A percentile compares a stretch with the other conserved stretches of the same genome.
phyloP scores from a whole-genome alignment of 2,329 filamentous ascomycete species.

The Ascochyta rabiei region DNA sequence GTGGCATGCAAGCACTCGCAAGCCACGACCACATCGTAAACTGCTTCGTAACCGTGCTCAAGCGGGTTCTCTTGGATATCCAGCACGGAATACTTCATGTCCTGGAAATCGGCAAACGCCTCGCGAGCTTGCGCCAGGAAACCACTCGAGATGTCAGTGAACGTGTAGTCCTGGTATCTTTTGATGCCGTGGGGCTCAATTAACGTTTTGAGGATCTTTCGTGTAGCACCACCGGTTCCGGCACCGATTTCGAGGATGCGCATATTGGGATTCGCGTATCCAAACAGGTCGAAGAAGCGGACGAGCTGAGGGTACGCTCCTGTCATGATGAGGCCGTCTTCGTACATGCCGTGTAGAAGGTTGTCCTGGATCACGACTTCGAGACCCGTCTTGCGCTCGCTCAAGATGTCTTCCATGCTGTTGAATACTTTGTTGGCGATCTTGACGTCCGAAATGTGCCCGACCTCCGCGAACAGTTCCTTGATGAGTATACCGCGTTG shows the following conservation, averaged over 20 bases:
- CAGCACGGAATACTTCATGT: conserved; percentile 12
- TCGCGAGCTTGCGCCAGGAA: conserved; percentile 14
- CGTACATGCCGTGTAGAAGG: conserved; percentile 10
- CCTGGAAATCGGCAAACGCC: not conserved
- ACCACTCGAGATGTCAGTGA: conserved; percentile 22
- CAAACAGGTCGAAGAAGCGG: conserved; percentile 43
- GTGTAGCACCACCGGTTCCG: conserved; percentile 9
- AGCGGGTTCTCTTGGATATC: conserved; percentile 22
- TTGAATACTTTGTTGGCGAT: conserved; percentile 24
- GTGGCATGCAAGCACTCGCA: conserved; percentile 22
- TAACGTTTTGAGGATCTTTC: conserved; percentile 38
- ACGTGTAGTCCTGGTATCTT: conserved; percentile 21
- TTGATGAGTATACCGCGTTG: conserved; percentile 8
- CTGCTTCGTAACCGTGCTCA: conserved; percentile 14
- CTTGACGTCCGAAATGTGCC: conserved; percentile 18
- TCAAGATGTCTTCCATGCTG: conserved; percentile 3
- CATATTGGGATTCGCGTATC: conserved; percentile 42
- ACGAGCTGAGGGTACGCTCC: conserved; percentile 8
- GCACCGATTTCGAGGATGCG: no score
- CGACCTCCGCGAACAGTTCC: conserved; percentile 11
- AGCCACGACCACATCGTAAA: conserved; percentile 20
- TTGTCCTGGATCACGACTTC: conserved; percentile 6
- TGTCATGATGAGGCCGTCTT: no score
- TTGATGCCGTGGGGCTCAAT: conserved; percentile 1
- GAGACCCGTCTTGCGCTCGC: no score